Conservation (phyloP, 768 basidiomycete genomes). For the Boletus vermiculosoides region DNA sequence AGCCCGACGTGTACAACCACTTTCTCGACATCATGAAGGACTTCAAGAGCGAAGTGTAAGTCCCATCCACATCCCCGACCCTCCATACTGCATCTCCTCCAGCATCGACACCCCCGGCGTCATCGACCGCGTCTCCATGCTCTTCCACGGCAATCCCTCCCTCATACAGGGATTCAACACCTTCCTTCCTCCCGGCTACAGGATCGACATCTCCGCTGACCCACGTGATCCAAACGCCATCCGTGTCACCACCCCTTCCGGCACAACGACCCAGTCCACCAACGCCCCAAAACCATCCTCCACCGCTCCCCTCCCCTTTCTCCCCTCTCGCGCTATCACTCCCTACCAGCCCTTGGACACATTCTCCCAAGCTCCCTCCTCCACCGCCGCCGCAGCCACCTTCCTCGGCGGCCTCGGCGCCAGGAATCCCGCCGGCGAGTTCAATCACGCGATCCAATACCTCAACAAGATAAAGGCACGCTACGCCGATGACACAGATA, state of each 20-base stretch:
- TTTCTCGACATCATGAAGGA: conserved; percentile 99
- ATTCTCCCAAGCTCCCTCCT: conserved; percentile 48
- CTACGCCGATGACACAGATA: conserved; percentile 85
- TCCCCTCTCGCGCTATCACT: conserved; percentile 52
- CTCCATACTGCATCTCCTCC: conserved; percentile 16
- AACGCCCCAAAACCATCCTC: conserved; percentile 36
- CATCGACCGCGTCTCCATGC: conserved; percentile 88
- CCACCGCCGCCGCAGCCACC: conserved; percentile 61
- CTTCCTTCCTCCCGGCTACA: conserved; percentile 91
- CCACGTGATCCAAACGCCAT: conserved; percentile 69
- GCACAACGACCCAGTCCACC: conserved; percentile 67
- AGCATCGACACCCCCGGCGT: conserved; percentile 98
- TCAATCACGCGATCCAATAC: conserved; percentile 94
- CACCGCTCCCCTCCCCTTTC: conserved; percentile 15
- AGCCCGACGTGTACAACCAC: conserved; percentile 92
- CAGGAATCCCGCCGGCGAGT: conserved; percentile 60
- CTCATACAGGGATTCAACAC: conserved; percentile 99
- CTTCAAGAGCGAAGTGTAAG: conserved; percentile 93
- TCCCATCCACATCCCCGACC: conserved; percentile 13
- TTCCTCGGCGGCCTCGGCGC: conserved; percentile 60
- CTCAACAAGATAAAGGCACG: conserved; percentile 98
- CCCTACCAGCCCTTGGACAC: conserved; percentile 40
- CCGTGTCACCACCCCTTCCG: conserved; percentile 77
- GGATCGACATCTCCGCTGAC: conserved; percentile 81
- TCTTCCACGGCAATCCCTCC: conserved; percentile 86